Base-by-base conservation (phyloP, 2,329 filamentous ascomycete genomes). In the Emergomyces africanus region DNA sequence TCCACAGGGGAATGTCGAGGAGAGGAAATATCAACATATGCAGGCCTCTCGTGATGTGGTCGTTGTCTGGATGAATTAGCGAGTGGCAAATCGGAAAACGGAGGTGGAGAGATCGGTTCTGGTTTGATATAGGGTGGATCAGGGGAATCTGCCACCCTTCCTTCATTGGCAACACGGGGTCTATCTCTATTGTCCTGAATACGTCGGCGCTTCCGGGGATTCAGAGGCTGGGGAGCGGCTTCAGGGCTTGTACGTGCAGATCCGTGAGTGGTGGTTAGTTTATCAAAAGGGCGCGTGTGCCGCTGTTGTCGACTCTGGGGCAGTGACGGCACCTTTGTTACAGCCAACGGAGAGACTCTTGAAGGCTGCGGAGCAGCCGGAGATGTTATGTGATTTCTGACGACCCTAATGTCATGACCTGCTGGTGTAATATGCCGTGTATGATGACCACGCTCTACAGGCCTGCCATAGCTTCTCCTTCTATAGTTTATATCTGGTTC, bases 341-440 rank as follows among this genome's bases (percentile, higher is more conserved):
- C 74, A 59, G 81, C 78, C 61, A 84, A 71, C 53, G 81, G 80
- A 30, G 82, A 82, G 28, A 83, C 83, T 68, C 88, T 86, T 54
- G 85, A 84, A 57, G 89, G 87, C 67, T 89, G 88, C 30, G 89
- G 88, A 57, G 88, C 88, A 68, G 86, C 75, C 48, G 86, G 87
- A 41, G 84, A 85, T 56, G 85, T 82, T 66, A 91, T 85, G 69
- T 90, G 86, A 65, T 84, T 85, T 68, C 84, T 83, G 66, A 91
- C 79, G 60, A 91, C 76, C 57, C 84, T 83, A 62, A 86, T 80
- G 57, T 81, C 73, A 57, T 73, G 69, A 35, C 72, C 66, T 35
- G 71, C 68, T 48, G 77, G 71, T 41, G 60, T 28, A 65, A 57
- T 46, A 67, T 74, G 64, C 71, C 77, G 65, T 69, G 72, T 63